phyloP scores from a whole-genome alignment of 2,329 filamentous ascomycete genomes.

The Coniochaeta prunicola region DNA sequence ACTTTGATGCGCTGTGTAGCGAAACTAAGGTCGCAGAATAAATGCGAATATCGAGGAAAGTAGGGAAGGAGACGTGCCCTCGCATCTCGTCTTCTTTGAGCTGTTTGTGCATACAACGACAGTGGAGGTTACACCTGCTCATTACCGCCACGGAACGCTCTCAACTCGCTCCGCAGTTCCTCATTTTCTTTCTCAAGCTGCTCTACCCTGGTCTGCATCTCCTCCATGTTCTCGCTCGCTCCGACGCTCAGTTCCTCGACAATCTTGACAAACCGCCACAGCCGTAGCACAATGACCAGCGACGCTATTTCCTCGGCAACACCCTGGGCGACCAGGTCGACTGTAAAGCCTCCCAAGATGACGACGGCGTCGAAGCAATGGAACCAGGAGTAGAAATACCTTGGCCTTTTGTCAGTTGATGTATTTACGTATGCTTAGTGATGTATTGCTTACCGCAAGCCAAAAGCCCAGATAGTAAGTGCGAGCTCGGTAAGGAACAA shows the following conservation, averaged over 20 bases:
- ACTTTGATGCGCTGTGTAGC: too few relatives aligned
- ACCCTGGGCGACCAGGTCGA: conserved; percentile 55
- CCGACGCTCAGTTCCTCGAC: conserved; percentile 60
- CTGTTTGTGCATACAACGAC: background rate
- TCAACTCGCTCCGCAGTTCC: conserved; percentile 18
- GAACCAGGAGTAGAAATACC: conserved; percentile 52
- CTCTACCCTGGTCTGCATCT: conserved; percentile 43
- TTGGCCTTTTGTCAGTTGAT: conserved; percentile 15
- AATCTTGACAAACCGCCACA: conserved; percentile 66
- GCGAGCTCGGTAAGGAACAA: conserved; percentile 59
- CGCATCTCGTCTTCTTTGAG: background rate
- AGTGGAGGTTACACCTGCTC: background rate
- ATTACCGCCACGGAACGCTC: background rate
- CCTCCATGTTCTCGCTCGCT: conserved; percentile 55
- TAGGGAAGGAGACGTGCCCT: background rate
- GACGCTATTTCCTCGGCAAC: conserved; percentile 56
- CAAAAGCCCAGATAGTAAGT: conserved; percentile 54
- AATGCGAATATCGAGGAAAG: background rate
- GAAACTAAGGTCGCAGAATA: background rate
- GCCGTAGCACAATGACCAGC: conserved; percentile 57
- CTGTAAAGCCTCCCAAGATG: conserved; percentile 52
- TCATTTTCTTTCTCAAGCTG: conserved; percentile 41
- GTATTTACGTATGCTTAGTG: too few relatives aligned
- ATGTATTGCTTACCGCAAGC: conserved; percentile 37
- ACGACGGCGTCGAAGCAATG: conserved; percentile 58